phyloP scores from a whole-genome alignment of 768 basidiomycete genomes.

The Trametes punicea region DNA sequence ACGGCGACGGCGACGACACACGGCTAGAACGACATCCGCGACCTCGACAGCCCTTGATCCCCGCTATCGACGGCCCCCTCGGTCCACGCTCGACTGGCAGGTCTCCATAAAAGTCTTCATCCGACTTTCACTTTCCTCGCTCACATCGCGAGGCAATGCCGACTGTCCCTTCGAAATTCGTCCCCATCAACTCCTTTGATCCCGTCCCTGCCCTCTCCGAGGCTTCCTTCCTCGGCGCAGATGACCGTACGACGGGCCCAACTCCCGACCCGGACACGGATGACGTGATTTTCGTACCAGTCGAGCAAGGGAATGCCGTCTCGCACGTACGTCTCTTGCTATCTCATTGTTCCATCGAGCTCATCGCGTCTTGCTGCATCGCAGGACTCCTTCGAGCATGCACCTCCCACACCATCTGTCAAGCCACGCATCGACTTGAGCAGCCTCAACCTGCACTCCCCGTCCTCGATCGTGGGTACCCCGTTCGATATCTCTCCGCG shows the following conservation, averaged over 20 bases:
- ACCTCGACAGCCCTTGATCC: neutral
- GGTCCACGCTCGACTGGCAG: neutral
- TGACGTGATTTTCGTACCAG: slow-evolving; percentile 25
- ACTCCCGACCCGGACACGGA: slow-evolving; percentile 31
- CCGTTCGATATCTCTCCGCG: slow-evolving; percentile 33
- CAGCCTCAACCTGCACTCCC: slow-evolving; percentile 29
- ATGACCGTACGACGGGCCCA: slow-evolving; percentile 15
- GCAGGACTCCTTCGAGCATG: neutral
- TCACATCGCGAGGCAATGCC: slow-evolving; percentile 21
- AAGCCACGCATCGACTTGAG: slow-evolving; percentile 24
- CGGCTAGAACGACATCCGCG: neutral
- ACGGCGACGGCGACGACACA: slow-evolving; percentile 3
- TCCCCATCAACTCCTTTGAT: slow-evolving; percentile 5
- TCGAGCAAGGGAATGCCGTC: slow-evolving; percentile 23
- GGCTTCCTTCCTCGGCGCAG: neutral
- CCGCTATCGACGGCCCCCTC: neutral
- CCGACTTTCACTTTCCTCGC: neutral
- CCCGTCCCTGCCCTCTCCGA: neutral
- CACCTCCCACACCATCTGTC: neutral
- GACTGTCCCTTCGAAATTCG: slow-evolving; percentile 24
- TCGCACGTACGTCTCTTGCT: slow-evolving; percentile 16
- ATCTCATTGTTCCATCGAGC: neutral
- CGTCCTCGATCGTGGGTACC: slow-evolving; percentile 31
- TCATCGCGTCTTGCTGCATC: neutral
- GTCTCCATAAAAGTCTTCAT: neutral